Evolutionary conservation across 495 filamentous ascomycete genomes (phyloP), one percentile per base, ranked within the genome.

Genomic region (Xylaria nigripes): DNA sequence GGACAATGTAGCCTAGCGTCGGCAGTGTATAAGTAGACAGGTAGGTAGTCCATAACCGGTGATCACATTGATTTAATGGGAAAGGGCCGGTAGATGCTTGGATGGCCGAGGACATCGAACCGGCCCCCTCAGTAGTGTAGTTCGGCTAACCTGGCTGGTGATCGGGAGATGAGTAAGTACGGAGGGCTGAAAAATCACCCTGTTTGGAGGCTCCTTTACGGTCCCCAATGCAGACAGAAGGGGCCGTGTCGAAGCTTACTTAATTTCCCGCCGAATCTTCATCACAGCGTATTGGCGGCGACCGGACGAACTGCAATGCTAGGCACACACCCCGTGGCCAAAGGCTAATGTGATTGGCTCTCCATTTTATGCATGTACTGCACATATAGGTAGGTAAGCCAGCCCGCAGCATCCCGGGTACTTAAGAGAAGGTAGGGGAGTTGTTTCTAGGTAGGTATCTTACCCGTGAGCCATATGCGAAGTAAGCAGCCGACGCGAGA

Each of bases 401-500:
- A 29, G 9, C 27, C 27, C 9, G 27, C 27, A 29, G 27, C 27
- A 29, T 29, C 27, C 27, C 27, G 27, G 27, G 27, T 4, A 9
- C 9, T 4, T 29, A 29, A 9, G 27, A 29, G 27, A 29, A 9
- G 4, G 9, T 29, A 29, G 27, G 27, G 4, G 27, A 15, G 5
- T 45, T 45, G 41, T 25, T 42, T 45, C 43, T 48, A 42, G 38
- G 40, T 32, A 54, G 16, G 40, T 42, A 48, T 54, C 51, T 48
- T 48, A 49, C 45, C 53, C 46, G 46, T 38, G 38, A 55, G 45
- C 32, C 40, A 55, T 50, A 55, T 55, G 53, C 53, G 45, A 55
- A 55, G 53, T 55, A 55, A 55, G 53, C 53, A 55, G 53, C 43
- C 23, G 43, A 29, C 22, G 10, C 21, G 45, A 22, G 45, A 49